Base-by-base conservation (phyloP, 495 filamentous ascomycete species). In the Neurospora cerealis region DNA sequence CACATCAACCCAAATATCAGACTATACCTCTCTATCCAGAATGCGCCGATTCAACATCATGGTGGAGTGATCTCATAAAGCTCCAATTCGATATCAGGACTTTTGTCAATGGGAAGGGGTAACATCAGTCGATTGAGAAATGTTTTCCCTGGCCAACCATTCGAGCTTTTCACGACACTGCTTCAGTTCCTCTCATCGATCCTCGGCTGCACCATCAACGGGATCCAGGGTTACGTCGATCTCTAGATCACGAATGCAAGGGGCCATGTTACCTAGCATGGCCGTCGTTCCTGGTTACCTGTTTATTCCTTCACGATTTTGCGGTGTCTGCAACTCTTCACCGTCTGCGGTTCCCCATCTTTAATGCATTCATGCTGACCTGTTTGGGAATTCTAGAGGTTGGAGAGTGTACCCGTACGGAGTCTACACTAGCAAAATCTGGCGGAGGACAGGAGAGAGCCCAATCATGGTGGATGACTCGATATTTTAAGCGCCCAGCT, bases 401-500 rank as follows among this genome's bases (percentile, higher is more conserved):
- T 32, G 54, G 54, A 8, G 3, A 62, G 2, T 3, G 54, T 62
- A 62, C 54, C 54, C 54, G 54, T 8, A 32, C 17, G 24, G 54
- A 32, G 5, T 62, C 5, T 62, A 17, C 54, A 32, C 54, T 62
- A 62, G 54, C 54, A 62, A 17, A 62, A 32, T 62, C 54, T 32
- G 48, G 48, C 3, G 48, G 48, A 6, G 48, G 48, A 60, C 24
- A 32, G 48, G 11, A 60, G 11, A 0, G 54, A 28, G 8, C 73
- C 80, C 80, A 80, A 79, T 81, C 75, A 74, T 19, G 69, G 70
- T 38, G 72, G 72, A 69, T 73, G 24, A 78, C 70, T 73, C 77
- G 74, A 75, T 76, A 42, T 41, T 70, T 66, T 81, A 81, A 81
- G 80, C 80, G 80, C 80, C 80, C 76, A 75, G 71, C 75, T 72